Evolutionary conservation across 1,139 yeast species (phyloP), one percentile per base, ranked within the genome.

Genomic region (Suhomyces maxii): DNA sequence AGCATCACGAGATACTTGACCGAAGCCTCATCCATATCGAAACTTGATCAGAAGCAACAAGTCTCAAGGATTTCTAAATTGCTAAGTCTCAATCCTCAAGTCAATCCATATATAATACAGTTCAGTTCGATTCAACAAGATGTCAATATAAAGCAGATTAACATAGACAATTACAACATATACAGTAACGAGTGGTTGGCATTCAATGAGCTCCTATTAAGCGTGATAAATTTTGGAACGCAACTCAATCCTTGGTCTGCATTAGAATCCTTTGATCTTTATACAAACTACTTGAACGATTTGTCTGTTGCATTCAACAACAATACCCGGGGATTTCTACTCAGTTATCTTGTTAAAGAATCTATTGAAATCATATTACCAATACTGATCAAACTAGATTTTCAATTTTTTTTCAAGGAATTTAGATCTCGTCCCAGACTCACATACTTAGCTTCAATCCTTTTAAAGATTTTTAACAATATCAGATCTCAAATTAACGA

Each of bases 401-500:
- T 58, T 34, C 79, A 72, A 50, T 60, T 74, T 49, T 76, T 73
- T 61, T 59, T 52, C 54, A 69, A 56, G 59, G 81, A 68, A 60
- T 63, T 57, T 53, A 68, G 73, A 39, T 63, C 67, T 23, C 70
- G 67, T 52, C 80, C 83, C 8, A 60, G 88, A 37, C 60, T 81
- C 26, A 71, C 81, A 8, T 79, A 76, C 56, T 61, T 84, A 38
- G 84, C 91, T 0, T 70, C 84, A 9, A 62, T 83, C 2, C 61
- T 86, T 18, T 67, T 86, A 47, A 82, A 81, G 54, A 69, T 83
- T 34, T 82, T 86, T 65, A 86, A 86, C 58, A 77, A 82, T 44
- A 76, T 84, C 18, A 66, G 91, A 48, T 79, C 82, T 9, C 88
- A 83, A 54, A 65, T 74, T 45, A 73, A 75, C 28, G 83, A 77